Evolutionary conservation across 2,329 filamentous ascomycete genomes (phyloP).

Genomic region (Ceratocystiopsis brevicomis): DNA sequence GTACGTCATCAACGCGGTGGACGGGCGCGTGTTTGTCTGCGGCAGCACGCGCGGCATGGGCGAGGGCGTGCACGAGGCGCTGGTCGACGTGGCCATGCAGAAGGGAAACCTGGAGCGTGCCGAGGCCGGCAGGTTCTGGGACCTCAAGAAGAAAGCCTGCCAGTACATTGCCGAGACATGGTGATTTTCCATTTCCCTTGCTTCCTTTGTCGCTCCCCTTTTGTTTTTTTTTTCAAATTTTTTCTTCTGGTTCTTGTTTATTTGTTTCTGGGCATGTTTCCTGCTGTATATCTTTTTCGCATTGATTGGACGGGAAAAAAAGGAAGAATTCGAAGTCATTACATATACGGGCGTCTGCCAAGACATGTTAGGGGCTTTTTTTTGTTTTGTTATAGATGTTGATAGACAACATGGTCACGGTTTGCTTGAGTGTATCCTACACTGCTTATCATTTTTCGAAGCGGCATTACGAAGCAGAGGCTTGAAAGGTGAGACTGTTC

Average conservation of each 20-base stretch:
- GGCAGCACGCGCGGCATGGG: slow-evolving; percentile 94
- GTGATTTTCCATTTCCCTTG: slow-evolving; percentile 18
- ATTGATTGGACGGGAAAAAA: no score
- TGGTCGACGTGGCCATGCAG: slow-evolving; percentile 78
- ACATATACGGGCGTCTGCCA: no score
- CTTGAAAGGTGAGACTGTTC: no score
- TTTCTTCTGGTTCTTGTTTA: neutral
- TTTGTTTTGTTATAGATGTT: neutral
- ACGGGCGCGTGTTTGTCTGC: slow-evolving; percentile 90
- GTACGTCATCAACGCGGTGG: slow-evolving; percentile 93
- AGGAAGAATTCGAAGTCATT: no score
- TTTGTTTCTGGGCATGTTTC: neutral
- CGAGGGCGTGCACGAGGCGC: slow-evolving; percentile 75
- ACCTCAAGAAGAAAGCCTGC: slow-evolving; percentile 73
- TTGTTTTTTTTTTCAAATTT: neutral
- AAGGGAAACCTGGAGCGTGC: slow-evolving; percentile 74
- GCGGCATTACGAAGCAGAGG: no score
- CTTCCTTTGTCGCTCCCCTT: neutral
- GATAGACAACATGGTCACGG: no score
- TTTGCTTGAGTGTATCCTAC: no score
- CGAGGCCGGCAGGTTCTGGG: slow-evolving; percentile 77
- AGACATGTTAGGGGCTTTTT: neutral
- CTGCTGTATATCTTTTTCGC: neutral
- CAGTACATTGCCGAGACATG: slow-evolving; percentile 85
- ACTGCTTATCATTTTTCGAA: no score